These are phyloP conservation scores for Leucoagaricus sp. DNA, from an alignment of 1,284 basidiomycete genomes.

Conservation along the genomic window DNA sequence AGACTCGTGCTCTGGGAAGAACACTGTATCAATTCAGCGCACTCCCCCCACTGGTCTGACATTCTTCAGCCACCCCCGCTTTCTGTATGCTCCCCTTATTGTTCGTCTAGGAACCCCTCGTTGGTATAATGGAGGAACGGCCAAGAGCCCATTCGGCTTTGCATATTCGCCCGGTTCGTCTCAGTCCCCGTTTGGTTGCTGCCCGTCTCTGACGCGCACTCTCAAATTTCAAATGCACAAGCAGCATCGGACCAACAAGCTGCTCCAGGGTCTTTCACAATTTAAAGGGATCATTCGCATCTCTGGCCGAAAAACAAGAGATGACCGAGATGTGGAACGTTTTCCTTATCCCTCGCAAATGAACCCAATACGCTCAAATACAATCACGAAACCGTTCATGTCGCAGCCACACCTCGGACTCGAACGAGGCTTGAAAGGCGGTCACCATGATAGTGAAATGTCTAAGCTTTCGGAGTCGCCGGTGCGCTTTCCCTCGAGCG, in stretches of 20 bases:
- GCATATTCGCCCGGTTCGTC: conserved; percentile 12
- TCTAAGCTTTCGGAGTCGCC: conserved; percentile 27
- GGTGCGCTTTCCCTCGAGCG: conserved; percentile 10
- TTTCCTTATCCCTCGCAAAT: conserved; percentile 26
- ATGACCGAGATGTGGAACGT: conserved; percentile 18
- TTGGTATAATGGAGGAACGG: conserved; percentile 10
- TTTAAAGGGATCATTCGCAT: conserved; percentile 34
- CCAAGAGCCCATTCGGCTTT: conserved; percentile 8
- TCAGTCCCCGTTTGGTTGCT: background rate
- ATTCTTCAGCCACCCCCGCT: background rate
- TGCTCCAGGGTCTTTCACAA: conserved; percentile 39
- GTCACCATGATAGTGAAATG: conserved; percentile 23
- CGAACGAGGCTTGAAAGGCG: conserved; percentile 12
- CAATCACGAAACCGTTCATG: conserved; percentile 43
- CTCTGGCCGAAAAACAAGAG: conserved; percentile 18
- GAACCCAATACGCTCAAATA: conserved; percentile 28
- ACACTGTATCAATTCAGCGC: background rate
- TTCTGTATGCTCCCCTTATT: background rate
- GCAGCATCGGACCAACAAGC: conserved; percentile 39
- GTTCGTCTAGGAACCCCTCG: background rate
- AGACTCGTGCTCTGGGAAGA: background rate
- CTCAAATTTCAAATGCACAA: background rate
- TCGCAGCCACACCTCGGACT: conserved; percentile 42
- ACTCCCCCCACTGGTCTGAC: background rate
- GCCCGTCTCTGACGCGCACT: background rate